Evolutionary conservation across 2,329 filamentous ascomycete species (phyloP), one percentile per base, ranked within the genome.

Genomic region (Pseudogymnoascus sp.): DNA sequence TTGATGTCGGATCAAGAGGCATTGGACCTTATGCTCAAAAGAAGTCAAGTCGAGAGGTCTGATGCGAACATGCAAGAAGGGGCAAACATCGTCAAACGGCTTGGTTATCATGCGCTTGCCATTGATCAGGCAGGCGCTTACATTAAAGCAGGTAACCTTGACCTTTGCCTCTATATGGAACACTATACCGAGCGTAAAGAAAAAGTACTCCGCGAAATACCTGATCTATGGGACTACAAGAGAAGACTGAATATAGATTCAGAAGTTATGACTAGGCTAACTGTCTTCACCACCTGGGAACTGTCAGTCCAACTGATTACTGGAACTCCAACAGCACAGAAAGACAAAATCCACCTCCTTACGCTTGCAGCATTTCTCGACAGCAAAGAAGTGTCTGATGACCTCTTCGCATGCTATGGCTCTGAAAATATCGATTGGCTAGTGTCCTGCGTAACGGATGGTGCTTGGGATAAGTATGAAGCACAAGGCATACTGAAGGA

Each of bases 41-140:
- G 60, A 37, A 36, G 40, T 3, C 39, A 48, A 0, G 15, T 13
- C 31, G 48, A 15, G 13, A 9, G 33, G 25, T 25, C 58, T 5
- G 37, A 63, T 15, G 63, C 27, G 7, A 45, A 42, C 13, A 59
- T 45, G 3, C 10, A 36, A 59, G 58, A 65, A 29, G 64, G 59
- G 29, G 37, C 21, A n/a, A 60, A 58, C 21, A 66, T 66, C 13
- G 60, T 65, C 39, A 58, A 58, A 60, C 60, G 4, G 21, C 65
- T 71, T 55, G 69, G 66, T 13, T 65, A 61, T 27, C 67, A 64
- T 62, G 62, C 70, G 2, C 67, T 71, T 8, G 69, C 68, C 12
- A 68, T 72, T 9, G 64, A 68, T 18, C 70, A 72, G 59, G 70
- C 69, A n/a, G 68, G 66, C 3, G 69, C 70, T 39, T 72, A 69